phyloP scores from a whole-genome alignment of 73 alveolate species.

The Vitrella brassicaformis region DNA sequence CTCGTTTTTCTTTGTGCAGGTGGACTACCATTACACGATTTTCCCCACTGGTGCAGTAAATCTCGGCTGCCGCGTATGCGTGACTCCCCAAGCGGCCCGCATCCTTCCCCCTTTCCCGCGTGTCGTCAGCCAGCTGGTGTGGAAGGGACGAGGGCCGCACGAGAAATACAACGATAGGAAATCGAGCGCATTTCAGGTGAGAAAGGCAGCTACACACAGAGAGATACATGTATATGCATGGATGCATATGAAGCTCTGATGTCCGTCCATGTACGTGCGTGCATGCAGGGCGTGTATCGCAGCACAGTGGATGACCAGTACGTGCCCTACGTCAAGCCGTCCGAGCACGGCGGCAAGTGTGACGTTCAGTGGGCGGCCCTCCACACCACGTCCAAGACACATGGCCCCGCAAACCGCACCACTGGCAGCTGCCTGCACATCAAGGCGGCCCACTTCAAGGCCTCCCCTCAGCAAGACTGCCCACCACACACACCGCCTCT shows the following conservation, averaged over 20 bases:
- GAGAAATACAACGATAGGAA: conserved; percentile 21
- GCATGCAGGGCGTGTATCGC: neutral
- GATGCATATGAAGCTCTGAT: too few relatives aligned
- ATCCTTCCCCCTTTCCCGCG: neutral
- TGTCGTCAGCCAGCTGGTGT: neutral
- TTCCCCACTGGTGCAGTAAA: neutral
- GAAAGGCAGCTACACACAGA: neutral
- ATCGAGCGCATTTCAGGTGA: conserved; percentile 10
- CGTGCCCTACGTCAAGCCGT: neutral
- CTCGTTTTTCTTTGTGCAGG: too few relatives aligned
- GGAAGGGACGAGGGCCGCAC: conserved; percentile 28
- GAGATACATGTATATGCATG: too few relatives aligned
- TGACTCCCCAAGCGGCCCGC: neutral
- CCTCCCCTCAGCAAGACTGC: too few relatives aligned
- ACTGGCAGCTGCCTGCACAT: too few relatives aligned
- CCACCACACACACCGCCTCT: too few relatives aligned
- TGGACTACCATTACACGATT: neutral
- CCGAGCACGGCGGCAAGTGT: neutral
- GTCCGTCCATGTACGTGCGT: too few relatives aligned
- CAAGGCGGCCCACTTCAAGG: too few relatives aligned
- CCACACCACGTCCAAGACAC: too few relatives aligned
- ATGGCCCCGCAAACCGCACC: too few relatives aligned
- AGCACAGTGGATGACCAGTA: neutral
- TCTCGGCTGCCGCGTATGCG: neutral
- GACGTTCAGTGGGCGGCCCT: too few relatives aligned